A percentile compares a stretch with the other conserved stretches of the same genome.
Evolutionary conservation across 2,329 filamentous ascomycete species (phyloP).

Genomic region (Leptoxyphium fumago): DNA sequence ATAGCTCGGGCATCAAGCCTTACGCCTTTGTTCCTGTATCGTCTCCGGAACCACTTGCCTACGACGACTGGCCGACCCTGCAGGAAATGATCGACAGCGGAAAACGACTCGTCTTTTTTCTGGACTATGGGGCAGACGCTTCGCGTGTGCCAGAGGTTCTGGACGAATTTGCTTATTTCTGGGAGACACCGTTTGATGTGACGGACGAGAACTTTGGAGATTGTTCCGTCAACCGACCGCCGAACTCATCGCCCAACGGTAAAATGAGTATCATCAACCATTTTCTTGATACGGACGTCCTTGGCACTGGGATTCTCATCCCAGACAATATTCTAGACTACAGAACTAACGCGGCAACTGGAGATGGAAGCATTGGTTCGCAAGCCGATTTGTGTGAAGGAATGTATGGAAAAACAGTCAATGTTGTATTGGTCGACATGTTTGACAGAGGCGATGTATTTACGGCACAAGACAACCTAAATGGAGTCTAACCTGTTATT

Average conservation of each 20-base stretch:
- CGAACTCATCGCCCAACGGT: constrained; percentile 22
- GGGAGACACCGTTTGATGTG: constrained; percentile 64
- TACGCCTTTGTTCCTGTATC: constrained; percentile 56
- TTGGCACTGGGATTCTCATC: constrained; percentile 23
- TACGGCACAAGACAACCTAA: constrained; percentile 24
- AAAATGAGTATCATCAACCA: constrained; percentile 36
- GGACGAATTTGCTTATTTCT: constrained; percentile 76
- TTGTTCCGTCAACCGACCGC: constrained; percentile 31
- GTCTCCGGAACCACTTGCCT: constrained; percentile 21
- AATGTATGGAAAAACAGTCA: constrained; percentile 24
- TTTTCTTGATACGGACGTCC: constrained; percentile 29
- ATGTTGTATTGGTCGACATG: constrained; percentile 31
- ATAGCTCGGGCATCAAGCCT: constrained; percentile 72
- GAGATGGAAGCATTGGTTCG: constrained; percentile 31
- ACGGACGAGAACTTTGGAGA: constrained; percentile 27
- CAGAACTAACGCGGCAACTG: constrained; percentile 29
- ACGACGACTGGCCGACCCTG: constrained; percentile 71
- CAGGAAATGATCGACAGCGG: constrained; percentile 52
- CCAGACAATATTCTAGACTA: constrained; percentile 26
- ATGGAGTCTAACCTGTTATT: constrained; percentile 7
- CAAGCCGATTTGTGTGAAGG: constrained; percentile 25
- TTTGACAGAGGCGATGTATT: constrained; percentile 31
- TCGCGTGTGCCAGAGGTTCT: constrained; percentile 68
- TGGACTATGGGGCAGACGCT: constrained; percentile 77
- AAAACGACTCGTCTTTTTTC: constrained; percentile 63